Conservation (phyloP, 176 grass and related monocot genomes). For the Puccinellia tenuiflora region DNA sequence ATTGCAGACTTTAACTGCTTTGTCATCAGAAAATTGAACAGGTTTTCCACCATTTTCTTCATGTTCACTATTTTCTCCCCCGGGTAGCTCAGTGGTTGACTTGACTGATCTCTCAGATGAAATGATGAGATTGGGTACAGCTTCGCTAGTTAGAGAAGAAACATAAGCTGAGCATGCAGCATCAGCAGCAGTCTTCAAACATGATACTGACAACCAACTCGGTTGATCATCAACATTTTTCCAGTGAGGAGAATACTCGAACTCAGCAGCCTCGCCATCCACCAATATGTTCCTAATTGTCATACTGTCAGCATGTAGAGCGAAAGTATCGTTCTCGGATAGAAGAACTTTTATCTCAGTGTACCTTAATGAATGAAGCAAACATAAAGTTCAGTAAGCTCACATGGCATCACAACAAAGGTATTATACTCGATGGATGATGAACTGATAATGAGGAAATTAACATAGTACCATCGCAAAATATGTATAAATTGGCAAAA, state of each 20-base stretch:
- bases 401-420: neutral
- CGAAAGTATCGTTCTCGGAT: constrained; percentile 58
- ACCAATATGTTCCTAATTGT: constrained; percentile 69
- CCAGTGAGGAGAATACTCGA: constrained; percentile 77
- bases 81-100: constrained; percentile 40
- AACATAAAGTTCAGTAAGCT: constrained; percentile 36
- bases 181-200: constrained; percentile 80
- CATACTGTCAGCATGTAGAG: constrained; percentile 85
- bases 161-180: constrained; percentile 67
- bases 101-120: constrained; percentile 49
- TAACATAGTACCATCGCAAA: neutral
- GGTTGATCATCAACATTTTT: constrained; percentile 60
- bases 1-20: constrained; percentile 57
- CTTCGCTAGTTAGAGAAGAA: constrained; percentile 69
- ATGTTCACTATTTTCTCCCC: constrained; percentile 48
- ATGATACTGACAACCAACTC: constrained; percentile 70
- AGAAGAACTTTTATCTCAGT: constrained; percentile 77
- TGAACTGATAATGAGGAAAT: neutral
- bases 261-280: constrained; percentile 69
- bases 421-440: neutral
- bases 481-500: neutral
- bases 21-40: constrained; percentile 28
- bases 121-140: constrained; percentile 70
- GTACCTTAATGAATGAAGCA: constrained; percentile 58
- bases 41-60: constrained; percentile 34